These are phyloP conservation scores for Epichloe bromicola DNA, from an alignment of 2,329 filamentous ascomycete genomes.

Conservation along the genomic window DNA sequence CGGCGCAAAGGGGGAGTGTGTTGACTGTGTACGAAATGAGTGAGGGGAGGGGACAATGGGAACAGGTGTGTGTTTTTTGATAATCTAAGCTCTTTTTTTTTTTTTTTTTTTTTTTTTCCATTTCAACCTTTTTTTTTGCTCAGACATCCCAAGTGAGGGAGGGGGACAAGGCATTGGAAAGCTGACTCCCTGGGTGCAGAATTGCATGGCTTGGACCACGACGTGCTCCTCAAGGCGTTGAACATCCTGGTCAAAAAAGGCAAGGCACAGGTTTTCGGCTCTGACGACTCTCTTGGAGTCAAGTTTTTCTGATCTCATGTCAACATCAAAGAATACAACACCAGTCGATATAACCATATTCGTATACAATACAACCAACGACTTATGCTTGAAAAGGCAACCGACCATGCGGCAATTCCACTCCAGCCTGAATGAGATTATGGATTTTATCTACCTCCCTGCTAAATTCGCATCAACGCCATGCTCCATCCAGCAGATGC, in stretches of 20 bases:
- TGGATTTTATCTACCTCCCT: background rate
- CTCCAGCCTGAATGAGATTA: background rate
- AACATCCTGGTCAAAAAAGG: conserved; percentile 76
- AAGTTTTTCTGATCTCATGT: conserved; percentile 70
- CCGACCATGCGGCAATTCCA: background rate
- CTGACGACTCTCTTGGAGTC: conserved; percentile 76
- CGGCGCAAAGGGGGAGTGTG: conserved; percentile 77
- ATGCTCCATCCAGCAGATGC: conserved; percentile 10
- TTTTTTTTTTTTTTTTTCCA: no score
- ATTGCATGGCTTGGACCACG: conserved; percentile 77
- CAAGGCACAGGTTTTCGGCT: conserved; percentile 87
- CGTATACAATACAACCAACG: background rate
- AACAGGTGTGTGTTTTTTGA: conserved; percentile 35
- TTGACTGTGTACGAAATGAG: conserved; percentile 85
- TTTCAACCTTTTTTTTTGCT: background rate
- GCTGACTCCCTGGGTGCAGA: conserved; percentile 32
- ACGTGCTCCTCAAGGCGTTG: conserved; percentile 67
- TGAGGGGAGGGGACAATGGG: conserved; percentile 61
- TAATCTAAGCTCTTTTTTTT: no score
- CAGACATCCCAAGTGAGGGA: no score
- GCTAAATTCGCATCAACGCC: background rate
- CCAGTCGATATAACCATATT: background rate
- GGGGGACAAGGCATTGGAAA: background rate
- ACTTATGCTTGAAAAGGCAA: background rate
- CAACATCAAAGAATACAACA: background rate